phyloP scores from a whole-genome alignment of 192 early-diverging fungal species.

The Glomus cerebriforme region DNA sequence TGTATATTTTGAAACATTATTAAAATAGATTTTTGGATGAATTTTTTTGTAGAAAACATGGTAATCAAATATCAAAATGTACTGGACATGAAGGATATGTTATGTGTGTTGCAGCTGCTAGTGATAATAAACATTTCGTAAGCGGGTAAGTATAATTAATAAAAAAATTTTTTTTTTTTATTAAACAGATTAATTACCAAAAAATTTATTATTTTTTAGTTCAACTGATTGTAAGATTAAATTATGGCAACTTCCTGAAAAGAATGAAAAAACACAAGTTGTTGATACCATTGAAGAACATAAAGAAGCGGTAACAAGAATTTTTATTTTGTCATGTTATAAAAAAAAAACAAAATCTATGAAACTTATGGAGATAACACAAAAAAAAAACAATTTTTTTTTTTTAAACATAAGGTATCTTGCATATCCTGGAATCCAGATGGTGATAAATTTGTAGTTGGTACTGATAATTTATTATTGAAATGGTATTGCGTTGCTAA shows the following conservation, averaged over 20 bases:
- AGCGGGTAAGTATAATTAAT: constrained; percentile 7
- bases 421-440: constrained; percentile 26
- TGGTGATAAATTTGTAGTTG: constrained; percentile 22
- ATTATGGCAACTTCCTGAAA: neutral
- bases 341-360: no score
- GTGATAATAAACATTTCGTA: constrained; percentile 11
- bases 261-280: neutral
- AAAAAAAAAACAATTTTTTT: no score
- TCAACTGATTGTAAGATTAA: neutral
- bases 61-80: constrained; percentile 21
- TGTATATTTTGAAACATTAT: neutral
- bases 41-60: constrained; percentile 19
- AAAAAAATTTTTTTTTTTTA: neutral
- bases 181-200: neutral
- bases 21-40: neutral
- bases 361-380: no score
- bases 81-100: constrained; percentile 24
- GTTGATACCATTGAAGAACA: neutral
- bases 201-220: neutral
- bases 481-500: neutral
- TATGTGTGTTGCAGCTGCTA: constrained; percentile 16
- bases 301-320: neutral
- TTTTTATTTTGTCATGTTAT: neutral
- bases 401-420: constrained; percentile 14
- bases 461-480: constrained; percentile 19